These are phyloP conservation scores for Xylaria nigripes DNA, from an alignment of 495 filamentous ascomycete genomes.

Conservation along the genomic window DNA sequence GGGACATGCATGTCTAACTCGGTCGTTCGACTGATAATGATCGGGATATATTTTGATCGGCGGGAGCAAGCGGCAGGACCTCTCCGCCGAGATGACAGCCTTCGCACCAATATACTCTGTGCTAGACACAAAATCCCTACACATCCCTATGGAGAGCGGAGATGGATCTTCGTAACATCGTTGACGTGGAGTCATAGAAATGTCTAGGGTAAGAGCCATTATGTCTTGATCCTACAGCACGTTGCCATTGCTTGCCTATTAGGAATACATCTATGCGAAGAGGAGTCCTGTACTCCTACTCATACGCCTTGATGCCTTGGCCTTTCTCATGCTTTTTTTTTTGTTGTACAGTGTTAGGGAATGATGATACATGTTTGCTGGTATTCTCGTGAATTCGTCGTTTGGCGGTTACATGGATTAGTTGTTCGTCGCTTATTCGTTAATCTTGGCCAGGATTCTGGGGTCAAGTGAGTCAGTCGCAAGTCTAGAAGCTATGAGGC, in stretches of 20 bases:
- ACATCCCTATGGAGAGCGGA: neutral
- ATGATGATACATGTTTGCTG: constrained; percentile 28
- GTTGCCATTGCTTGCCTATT: neutral
- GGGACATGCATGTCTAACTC: neutral
- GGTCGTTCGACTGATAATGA: neutral
- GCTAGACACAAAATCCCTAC: neutral
- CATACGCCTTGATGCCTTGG: constrained; percentile 9
- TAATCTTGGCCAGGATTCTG: constrained; percentile 84
- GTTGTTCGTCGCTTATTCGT: constrained; percentile 51
- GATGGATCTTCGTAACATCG: neutral
- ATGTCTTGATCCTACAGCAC: neutral
- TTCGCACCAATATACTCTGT: neutral
- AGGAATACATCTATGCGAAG: constrained; percentile 1
- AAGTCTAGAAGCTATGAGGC: neutral
- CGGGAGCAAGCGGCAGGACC: neutral
- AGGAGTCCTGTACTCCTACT: neutral
- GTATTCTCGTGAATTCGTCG: constrained; percentile 22
- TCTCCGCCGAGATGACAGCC: neutral
- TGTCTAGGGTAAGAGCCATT: neutral
- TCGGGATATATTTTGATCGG: neutral
- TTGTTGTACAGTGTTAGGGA: constrained; percentile 22
- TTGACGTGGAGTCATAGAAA: neutral
- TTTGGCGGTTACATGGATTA: constrained; percentile 5
- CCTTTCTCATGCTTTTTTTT: constrained; percentile 22
- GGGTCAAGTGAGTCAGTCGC: neutral